These are phyloP conservation scores for Trichosporon ovoides DNA, from an alignment of 1,284 basidiomycete genomes.

Conservation along the genomic window DNA sequence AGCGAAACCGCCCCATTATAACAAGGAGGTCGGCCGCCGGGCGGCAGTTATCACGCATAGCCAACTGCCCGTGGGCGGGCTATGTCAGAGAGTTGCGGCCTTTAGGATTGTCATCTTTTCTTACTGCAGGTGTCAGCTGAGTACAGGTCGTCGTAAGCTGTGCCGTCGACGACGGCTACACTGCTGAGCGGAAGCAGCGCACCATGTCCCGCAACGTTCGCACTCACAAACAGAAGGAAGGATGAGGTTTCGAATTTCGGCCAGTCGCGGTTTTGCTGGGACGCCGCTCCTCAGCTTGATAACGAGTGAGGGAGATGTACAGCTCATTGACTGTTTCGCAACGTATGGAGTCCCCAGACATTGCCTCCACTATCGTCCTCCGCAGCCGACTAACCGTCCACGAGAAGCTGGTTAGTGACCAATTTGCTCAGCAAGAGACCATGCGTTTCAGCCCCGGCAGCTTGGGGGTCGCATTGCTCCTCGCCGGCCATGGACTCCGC, in stretches of 20 bases:
- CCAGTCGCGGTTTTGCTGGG: neutral
- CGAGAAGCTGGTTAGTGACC: neutral
- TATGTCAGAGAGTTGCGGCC: slow-evolving; percentile 7
- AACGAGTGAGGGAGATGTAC: neutral
- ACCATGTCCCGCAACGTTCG: neutral
- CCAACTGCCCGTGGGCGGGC: slow-evolving; percentile 3
- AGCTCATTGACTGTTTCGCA: neutral
- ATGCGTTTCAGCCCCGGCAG: neutral
- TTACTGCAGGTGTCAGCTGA: slow-evolving; percentile 17
- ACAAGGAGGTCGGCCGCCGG: slow-evolving; percentile 42
- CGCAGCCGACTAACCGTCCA: neutral
- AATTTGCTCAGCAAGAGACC: too few relatives aligned
- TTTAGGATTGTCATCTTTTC: slow-evolving; percentile 35
- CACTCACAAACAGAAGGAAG: slow-evolving; percentile 6
- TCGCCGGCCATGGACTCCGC: slow-evolving; percentile 55
- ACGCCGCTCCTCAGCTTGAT: neutral
- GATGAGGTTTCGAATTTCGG: slow-evolving; percentile 5
- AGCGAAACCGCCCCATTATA: slow-evolving; percentile 35
- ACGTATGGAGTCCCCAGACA: neutral
- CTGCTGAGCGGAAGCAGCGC: neutral
- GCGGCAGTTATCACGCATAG: slow-evolving; percentile 32
- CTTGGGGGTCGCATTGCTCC: slow-evolving; percentile 13
- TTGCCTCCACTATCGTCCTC: neutral
- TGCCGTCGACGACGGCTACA: neutral
- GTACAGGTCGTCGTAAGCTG: neutral